These are phyloP conservation scores for Solanum ahanhuiri DNA, from an alignment of 257 asterid species.

Conservation along the genomic window DNA sequence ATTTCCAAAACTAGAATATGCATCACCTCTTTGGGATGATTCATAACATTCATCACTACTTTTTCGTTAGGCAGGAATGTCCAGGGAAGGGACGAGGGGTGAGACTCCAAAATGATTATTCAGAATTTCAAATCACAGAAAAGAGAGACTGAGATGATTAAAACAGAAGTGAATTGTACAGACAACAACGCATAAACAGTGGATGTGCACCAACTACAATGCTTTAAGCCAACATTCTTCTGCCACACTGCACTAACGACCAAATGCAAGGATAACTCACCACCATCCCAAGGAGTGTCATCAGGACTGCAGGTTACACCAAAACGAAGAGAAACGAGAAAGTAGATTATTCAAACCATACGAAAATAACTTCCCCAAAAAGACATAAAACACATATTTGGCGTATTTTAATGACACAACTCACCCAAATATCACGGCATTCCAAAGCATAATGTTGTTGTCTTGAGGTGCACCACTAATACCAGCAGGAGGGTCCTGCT, in stretches of 20 bases:
- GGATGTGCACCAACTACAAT: background rate
- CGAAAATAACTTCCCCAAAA: background rate
- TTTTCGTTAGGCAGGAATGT: background rate
- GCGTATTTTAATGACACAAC: constrained; percentile 1
- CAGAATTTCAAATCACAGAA: background rate
- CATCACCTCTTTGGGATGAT: background rate
- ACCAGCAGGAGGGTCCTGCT: constrained; percentile 85
- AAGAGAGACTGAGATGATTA: background rate
- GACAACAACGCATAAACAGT: background rate
- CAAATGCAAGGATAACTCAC: constrained; percentile 37
- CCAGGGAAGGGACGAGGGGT: background rate
- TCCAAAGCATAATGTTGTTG: constrained; percentile 76
- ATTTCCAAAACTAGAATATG: background rate
- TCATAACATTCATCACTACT: background rate
- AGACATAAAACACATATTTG: background rate
- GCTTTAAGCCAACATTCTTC: constrained; percentile 3
- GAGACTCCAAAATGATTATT: background rate
- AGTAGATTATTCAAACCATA: constrained; percentile 14
- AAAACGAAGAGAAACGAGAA: constrained; percentile 23
- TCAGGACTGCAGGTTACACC: constrained; percentile 68
- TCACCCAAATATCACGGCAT: constrained; percentile 77
- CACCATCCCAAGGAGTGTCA: constrained; percentile 94
- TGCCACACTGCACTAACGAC: background rate
- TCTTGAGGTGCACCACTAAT: constrained; percentile 77
- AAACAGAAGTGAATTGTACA: background rate